Base-by-base conservation (phyloP, 1,284 basidiomycete species). In the Boletellus sp. region DNA sequence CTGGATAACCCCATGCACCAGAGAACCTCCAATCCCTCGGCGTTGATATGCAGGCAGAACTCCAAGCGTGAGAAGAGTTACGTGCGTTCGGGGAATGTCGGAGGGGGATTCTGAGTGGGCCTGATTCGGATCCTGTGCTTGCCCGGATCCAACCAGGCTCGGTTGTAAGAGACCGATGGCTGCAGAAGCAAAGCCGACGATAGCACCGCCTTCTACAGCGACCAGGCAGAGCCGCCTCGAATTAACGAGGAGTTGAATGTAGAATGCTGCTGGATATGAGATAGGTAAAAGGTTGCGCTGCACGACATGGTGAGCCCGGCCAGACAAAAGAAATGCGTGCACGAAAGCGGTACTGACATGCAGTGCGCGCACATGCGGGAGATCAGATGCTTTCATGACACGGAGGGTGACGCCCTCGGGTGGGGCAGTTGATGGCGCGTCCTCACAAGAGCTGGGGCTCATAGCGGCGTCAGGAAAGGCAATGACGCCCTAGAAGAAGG, bases 61-160 rank as follows among this genome's bases (percentile, higher is more conserved):
- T n/a, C 81, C 81, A 0, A 83, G 74, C 11, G 81, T 82, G 51
- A 83, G 77, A 60, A 83, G 75, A 54, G 77, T 77, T 16, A 81
- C 42, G 4, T 46, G 55, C 2, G 53, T 64, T 46, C 67, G 72
- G 50, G 71, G 66, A 30, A 61, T 60, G 12, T 58, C 58, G 59
- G 53, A 49, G 36, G 18, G 24, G 19, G 33, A 50, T 49, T 50
- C 56, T 42, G 51, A 43, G 36, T 10, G 32, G 36, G 44, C 28
- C 24, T 26, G 49, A 53, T 48, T 55, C n/a, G 47, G 28, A 30
- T 45, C 45, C 41, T 26, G 36, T 21, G 39, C 39, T 19, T 30
- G 30, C 13, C 12, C 30, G 4, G 30, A 32, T 32, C 11, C 45
- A 2, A 21, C 5, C 11, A 47, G 53, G 35, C 53, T 50, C 44